These are phyloP conservation scores for Phytophthora sp. DNA, from an alignment of 352 stramenopile species.

Conservation along the genomic window DNA sequence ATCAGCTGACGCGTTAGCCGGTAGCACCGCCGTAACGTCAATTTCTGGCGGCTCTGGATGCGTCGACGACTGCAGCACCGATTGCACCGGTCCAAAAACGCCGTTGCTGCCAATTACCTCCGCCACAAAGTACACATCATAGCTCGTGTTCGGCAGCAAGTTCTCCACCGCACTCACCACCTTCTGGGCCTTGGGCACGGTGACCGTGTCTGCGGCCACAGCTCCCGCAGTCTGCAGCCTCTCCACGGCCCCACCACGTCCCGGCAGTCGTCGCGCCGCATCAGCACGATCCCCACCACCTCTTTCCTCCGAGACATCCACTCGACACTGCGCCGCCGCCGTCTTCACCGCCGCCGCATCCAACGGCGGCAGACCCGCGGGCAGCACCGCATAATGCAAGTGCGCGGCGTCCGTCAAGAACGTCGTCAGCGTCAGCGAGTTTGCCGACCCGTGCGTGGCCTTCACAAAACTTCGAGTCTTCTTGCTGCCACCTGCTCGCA, in stretches of 20 bases:
- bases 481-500: slow-evolving; percentile 1
- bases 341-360: slow-evolving; percentile 58
- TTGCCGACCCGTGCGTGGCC: slow-evolving; percentile 44
- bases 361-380: slow-evolving; percentile 40
- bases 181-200: slow-evolving; percentile 54
- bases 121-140: slow-evolving; percentile 85
- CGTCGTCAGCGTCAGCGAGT: slow-evolving; percentile 70
- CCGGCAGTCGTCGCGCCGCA: background rate
- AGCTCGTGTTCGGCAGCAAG: slow-evolving; percentile 66
- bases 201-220: slow-evolving; percentile 49
- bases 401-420: slow-evolving; percentile 75
- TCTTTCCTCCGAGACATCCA: background rate
- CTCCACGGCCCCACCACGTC: slow-evolving; percentile 7
- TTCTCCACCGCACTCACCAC: slow-evolving; percentile 50
- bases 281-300: background rate
- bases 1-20: slow-evolving; percentile 48
- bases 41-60: slow-evolving; percentile 56
- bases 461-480: slow-evolving; percentile 57
- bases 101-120: slow-evolving; percentile 82
- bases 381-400: slow-evolving; percentile 73
- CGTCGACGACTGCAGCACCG: slow-evolving; percentile 61
- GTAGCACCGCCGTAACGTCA: slow-evolving; percentile 3
- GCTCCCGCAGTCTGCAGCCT: background rate
- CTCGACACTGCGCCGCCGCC: slow-evolving; percentile 32
- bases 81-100: slow-evolving; percentile 76